Evolutionary conservation across 495 filamentous ascomycete species (phyloP).

Genomic region (Aspergillus leporis): DNA sequence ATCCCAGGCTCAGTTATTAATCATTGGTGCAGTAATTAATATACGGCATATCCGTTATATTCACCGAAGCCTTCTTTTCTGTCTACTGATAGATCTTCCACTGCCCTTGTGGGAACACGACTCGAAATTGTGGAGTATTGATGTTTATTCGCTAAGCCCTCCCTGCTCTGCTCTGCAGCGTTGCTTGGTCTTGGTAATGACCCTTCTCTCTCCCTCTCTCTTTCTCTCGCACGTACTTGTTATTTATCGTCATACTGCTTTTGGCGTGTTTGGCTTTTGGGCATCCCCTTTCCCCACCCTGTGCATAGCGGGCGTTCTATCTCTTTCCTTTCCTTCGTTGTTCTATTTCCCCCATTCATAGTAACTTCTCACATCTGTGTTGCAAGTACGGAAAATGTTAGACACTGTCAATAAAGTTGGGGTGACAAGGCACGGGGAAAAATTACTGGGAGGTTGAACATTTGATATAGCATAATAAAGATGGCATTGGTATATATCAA

Average conservation of each 20-base stretch:
- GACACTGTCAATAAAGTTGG: constrained; percentile 10
- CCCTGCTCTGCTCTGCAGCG: neutral
- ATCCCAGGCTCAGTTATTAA: constrained; percentile 13
- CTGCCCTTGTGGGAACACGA: neutral
- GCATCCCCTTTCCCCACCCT: too few species aligned
- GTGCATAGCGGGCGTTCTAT: neutral
- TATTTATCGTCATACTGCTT: neutral
- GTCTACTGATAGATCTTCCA: too few species aligned
- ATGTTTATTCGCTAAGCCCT: too few species aligned
- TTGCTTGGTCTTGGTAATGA: neutral
- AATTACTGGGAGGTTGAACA: neutral
- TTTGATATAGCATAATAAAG: neutral
- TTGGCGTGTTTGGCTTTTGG: too few species aligned
- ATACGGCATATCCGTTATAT: neutral
- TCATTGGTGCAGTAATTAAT: constrained; percentile 26
- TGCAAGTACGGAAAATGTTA: constrained; percentile 3
- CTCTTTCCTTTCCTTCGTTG: neutral
- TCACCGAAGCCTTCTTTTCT: neutral
- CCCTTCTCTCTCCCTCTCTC: too few species aligned
- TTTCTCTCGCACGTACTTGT: neutral
- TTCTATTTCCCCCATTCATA: neutral
- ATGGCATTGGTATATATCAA: neutral
- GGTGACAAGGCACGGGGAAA: neutral
- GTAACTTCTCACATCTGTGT: neutral
- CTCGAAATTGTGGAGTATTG: neutral